These are phyloP conservation scores for Pharus latifolius DNA, from an alignment of 176 grass and related monocot genomes.

Conservation along the genomic window DNA sequence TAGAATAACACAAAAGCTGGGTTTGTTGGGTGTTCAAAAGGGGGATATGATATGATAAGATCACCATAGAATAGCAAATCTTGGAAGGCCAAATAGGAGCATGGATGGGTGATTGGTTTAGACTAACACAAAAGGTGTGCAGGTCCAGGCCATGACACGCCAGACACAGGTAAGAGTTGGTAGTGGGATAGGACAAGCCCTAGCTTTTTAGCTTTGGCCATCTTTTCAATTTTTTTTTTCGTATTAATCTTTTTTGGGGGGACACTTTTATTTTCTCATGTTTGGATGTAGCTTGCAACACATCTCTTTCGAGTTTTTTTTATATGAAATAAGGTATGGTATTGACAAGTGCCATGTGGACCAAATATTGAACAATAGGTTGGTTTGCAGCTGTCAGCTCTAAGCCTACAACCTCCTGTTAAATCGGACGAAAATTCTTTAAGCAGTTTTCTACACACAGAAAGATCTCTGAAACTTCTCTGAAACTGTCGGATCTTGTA, in stretches of 20 bases:
- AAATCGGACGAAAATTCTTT: too few species aligned
- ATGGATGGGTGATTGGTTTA: slow-evolving; percentile 29
- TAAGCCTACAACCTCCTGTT: slow-evolving; percentile 20
- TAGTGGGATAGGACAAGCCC: slow-evolving; percentile 63
- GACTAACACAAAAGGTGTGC: slow-evolving; percentile 36
- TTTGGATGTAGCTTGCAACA: too few species aligned
- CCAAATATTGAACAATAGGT: slow-evolving; percentile 37
- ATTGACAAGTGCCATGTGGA: slow-evolving; percentile 38
- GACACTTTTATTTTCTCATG: too few species aligned
- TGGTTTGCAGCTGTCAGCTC: slow-evolving; percentile 45
- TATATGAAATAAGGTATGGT: slow-evolving; percentile 32
- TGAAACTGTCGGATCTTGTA: too few species aligned
- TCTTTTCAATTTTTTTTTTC: slow-evolving; percentile 35
- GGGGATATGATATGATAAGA: slow-evolving; percentile 16
- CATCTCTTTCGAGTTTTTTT: slow-evolving; percentile 48
- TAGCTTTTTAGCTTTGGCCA: slow-evolving; percentile 47
- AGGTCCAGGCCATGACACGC: slow-evolving; percentile 44
- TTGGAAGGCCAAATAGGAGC: slow-evolving; percentile 18
- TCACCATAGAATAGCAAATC: slow-evolving; percentile 30
- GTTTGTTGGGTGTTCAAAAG: slow-evolving; percentile 24
- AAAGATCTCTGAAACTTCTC: too few species aligned
- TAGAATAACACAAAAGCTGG: slow-evolving; percentile 32
- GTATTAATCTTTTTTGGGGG: too few species aligned
- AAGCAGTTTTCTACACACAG: too few species aligned
- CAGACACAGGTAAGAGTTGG: slow-evolving; percentile 48